Base-by-base conservation (phyloP, 192 early-diverging fungal species). In the Dissophora globulifera region DNA sequence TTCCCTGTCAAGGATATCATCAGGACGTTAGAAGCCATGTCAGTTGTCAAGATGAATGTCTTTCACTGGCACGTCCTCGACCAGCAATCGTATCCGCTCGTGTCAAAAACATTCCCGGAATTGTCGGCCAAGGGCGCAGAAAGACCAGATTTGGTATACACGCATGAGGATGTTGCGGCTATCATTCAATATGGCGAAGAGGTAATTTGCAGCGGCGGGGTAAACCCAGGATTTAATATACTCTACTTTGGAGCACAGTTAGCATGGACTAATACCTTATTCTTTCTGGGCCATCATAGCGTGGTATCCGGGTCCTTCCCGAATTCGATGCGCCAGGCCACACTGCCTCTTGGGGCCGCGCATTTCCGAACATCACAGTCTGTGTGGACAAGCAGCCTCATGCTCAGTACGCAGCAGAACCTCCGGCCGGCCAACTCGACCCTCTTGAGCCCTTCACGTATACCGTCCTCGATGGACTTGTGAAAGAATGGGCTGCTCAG, bases 281-380 rank as follows among this genome's bases (percentile, higher is more conserved):
- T 49, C 19, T n/a, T 49, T 27, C 3, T 25, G 31, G 35, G 5
- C n/a, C 27, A 4, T 43, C 32, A 25, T 78, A 82, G 62, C 86
- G 93, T 27, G 94, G 93, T 23, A 90, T 98, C 52, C 87, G 96
- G 19, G 82, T 98, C 3, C 88, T 98, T 48, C 95, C 95, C 16
- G 96, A 98, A 78, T 92, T 96, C 62, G 95, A 98, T 78, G 89
- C 96, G 70, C 95, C 95, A 13, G 94, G 91, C 0, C 95, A 96
- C 67, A 88, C 87, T 15, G 80, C 68, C 0, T 67, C 63, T 25
- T 72, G 69, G 69, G 69, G 64, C n/a, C 53, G 82, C 49, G 66
- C 82, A 33, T 80, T 75, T 35, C 87, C 86, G 0, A 79, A 85
- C 25, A 55, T 88, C 13, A 84, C 85, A 31, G 81, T 80, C 60